Conservation (phyloP, 208 protist species). For the Pavlovales sp. region DNA sequence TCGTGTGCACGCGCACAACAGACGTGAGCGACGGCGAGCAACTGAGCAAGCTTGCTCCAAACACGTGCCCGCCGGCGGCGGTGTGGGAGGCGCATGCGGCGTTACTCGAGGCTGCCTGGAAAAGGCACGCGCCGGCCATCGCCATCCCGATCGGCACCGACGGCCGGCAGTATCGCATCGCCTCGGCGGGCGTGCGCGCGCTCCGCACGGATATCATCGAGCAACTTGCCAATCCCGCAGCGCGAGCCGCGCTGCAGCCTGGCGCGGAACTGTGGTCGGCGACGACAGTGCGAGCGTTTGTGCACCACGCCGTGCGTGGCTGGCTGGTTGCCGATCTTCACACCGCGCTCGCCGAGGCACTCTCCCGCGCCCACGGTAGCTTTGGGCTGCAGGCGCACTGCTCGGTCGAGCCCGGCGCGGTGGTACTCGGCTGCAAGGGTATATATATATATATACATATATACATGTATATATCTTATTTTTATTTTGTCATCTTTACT, state of each 20-base stretch:
- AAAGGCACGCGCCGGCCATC: background rate
- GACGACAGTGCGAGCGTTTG: background rate
- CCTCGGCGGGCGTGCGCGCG: too few species aligned
- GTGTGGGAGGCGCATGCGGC: background rate
- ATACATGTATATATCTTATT: too few species aligned
- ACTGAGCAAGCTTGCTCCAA: background rate
- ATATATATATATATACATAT: too few species aligned
- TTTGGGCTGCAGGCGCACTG: background rate
- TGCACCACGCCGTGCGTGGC: background rate
- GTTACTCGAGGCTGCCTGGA: background rate
- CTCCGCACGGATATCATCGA: background rate
- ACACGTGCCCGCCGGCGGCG: background rate
- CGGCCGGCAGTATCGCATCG: background rate
- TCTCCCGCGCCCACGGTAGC: background rate
- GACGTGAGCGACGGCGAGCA: background rate
- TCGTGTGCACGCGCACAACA: background rate
- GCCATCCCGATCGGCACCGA: background rate
- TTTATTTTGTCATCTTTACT: too few species aligned
- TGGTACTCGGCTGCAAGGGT: background rate
- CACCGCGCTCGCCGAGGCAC: background rate
- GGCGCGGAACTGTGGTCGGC: background rate
- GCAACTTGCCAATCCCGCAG: too few species aligned
- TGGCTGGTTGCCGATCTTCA: background rate
- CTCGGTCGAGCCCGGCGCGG: background rate
- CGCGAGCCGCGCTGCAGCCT: too few species aligned